Conservation (phyloP, 169 alveolate species). For the Plasmodium fragile region DNA sequence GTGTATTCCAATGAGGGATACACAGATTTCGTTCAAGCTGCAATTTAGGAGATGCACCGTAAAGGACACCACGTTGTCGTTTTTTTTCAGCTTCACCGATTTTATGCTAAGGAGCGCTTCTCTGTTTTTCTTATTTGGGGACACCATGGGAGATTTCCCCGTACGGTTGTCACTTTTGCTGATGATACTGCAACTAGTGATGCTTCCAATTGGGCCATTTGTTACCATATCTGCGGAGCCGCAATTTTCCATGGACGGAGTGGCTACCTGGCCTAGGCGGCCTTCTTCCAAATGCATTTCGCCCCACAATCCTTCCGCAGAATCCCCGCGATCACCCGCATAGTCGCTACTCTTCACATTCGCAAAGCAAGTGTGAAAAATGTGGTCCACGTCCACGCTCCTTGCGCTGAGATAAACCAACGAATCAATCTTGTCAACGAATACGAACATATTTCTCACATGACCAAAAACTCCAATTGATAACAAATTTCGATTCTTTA, state of each 20-base stretch:
- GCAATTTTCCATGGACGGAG: background rate
- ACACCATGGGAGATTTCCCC: background rate
- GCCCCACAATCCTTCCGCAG: background rate
- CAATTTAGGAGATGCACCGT: slow-evolving; percentile 18
- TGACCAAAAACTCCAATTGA: slow-evolving; percentile 42
- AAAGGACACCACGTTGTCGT: slow-evolving; percentile 32
- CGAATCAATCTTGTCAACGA: slow-evolving; percentile 38
- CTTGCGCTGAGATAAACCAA: slow-evolving; percentile 16
- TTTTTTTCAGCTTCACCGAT: slow-evolving; percentile 48
- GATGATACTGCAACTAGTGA: background rate
- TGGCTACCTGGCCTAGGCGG: no score
- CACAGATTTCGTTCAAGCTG: slow-evolving; percentile 34
- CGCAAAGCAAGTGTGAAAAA: slow-evolving; percentile 23
- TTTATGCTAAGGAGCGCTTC: slow-evolving; percentile 17
- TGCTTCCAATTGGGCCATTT: background rate
- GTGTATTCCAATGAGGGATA: slow-evolving; percentile 37
- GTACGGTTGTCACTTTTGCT: background rate
- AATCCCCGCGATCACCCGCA: background rate
- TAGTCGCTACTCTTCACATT: background rate
- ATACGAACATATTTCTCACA: slow-evolving; percentile 31
- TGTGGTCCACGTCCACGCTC: slow-evolving; percentile 15
- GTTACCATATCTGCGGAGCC: background rate
- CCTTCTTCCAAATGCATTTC: background rate
- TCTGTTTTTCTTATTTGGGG: slow-evolving; percentile 8
- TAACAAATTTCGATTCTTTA: slow-evolving; percentile 16